phyloP scores from a whole-genome alignment of 2,329 filamentous ascomycete species.

The Sarocladium kiliense region DNA sequence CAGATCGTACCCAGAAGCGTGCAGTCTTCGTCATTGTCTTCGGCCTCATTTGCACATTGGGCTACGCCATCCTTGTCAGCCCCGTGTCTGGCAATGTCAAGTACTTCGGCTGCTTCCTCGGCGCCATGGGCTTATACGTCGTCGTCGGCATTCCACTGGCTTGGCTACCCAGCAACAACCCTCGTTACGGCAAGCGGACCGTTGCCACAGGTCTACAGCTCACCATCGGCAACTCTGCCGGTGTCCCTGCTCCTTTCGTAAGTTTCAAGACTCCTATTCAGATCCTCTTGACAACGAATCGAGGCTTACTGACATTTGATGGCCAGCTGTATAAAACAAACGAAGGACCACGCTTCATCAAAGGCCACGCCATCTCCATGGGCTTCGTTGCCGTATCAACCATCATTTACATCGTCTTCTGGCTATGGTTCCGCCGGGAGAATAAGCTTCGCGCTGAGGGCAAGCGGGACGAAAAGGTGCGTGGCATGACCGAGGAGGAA shows the following conservation, averaged over 20 bases:
- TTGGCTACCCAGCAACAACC: conserved; percentile 50
- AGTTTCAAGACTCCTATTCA: conserved; percentile 3
- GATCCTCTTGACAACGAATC: not conserved
- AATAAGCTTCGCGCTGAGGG: conserved; percentile 28
- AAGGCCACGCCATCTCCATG: conserved; percentile 45
- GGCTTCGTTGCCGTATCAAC: conserved; percentile 39
- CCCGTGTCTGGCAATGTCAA: conserved; percentile 47
- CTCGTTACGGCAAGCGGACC: conserved; percentile 60
- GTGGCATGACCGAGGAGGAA: conserved; percentile 23
- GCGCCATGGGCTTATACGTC: conserved; percentile 56
- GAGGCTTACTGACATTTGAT: not conserved
- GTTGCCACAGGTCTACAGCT: conserved; percentile 57
- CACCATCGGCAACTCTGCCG: conserved; percentile 58
- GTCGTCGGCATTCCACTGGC: conserved; percentile 31
- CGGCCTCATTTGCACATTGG: conserved; percentile 43
- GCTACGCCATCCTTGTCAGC: conserved; percentile 56
- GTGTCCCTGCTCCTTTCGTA: conserved; percentile 56
- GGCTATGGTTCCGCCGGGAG: conserved; percentile 22
- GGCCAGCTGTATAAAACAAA: conserved; percentile 20
- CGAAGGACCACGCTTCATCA: conserved; percentile 39
- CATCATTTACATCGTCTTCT: conserved; percentile 34
- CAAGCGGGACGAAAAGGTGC: conserved; percentile 21
- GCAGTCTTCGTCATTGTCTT: conserved; percentile 50
- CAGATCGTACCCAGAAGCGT: conserved; percentile 51
- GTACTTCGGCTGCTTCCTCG: conserved; percentile 59